A percentile compares a stretch with the other conserved stretches of the same genome.
Evolutionary conservation across 1,284 basidiomycete genomes (phyloP).

Genomic region (Puccinia coronata): DNA sequence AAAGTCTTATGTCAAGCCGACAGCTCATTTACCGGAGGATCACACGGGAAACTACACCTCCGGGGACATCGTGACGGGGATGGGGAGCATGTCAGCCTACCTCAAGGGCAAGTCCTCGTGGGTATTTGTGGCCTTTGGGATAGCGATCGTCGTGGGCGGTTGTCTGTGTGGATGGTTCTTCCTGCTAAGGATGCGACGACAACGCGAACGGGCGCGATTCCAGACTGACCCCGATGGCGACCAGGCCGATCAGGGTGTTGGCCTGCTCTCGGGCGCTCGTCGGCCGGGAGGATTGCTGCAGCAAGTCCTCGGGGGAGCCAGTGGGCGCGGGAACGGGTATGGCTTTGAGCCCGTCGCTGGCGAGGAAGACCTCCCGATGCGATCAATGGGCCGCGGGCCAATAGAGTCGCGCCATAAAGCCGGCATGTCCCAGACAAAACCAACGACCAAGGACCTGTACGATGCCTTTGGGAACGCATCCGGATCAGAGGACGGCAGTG

Average conservation of each 20-base stretch:
- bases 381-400: constrained; percentile 62
- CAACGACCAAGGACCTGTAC: constrained; percentile 75
- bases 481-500: constrained; percentile 59
- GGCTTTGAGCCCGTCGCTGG: constrained; percentile 70
- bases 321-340: constrained; percentile 60
- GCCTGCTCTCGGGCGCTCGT: constrained; percentile 59
- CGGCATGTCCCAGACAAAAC: neutral
- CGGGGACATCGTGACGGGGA: constrained; percentile 50
- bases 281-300: constrained; percentile 57
- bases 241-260: constrained; percentile 58
- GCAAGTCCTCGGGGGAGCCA: constrained; percentile 59
- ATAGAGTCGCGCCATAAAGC: constrained; percentile 57
- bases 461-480: constrained; percentile 73
- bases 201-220: constrained; percentile 32
- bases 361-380: constrained; percentile 75
- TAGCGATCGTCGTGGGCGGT: constrained; percentile 41
- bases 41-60: constrained; percentile 65
- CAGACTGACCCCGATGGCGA: constrained; percentile 50
- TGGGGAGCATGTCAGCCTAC: constrained; percentile 45
- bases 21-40: constrained; percentile 79
- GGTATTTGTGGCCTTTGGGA: constrained; percentile 49
- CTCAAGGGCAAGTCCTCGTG: constrained; percentile 48
- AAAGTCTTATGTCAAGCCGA: constrained; percentile 78
- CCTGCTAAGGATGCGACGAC: constrained; percentile 30
- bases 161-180: constrained; percentile 43